phyloP scores from a whole-genome alignment of 176 grass and related monocot species.

The Carex cristatella region DNA sequence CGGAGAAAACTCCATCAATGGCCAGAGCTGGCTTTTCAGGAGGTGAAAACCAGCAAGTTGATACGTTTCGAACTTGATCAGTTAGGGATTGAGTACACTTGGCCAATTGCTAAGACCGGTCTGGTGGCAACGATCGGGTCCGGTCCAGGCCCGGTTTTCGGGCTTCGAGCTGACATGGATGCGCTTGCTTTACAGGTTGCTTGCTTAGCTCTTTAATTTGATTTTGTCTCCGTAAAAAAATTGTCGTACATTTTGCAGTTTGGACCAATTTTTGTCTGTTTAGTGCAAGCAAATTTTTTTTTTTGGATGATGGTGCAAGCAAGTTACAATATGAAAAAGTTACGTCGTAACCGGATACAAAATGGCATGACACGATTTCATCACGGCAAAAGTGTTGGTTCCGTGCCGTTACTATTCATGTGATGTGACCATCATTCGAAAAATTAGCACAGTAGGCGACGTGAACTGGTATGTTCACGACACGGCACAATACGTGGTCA shows the following conservation, averaged over 20 bases:
- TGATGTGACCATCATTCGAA: too few species aligned
- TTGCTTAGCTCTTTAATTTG: background rate
- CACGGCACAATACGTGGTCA: too few species aligned
- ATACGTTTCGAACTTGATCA: conserved; percentile 58
- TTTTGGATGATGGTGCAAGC: too few species aligned
- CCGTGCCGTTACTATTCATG: too few species aligned
- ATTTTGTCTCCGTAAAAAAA: background rate
- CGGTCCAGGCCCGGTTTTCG: conserved; percentile 28
- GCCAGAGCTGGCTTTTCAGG: background rate
- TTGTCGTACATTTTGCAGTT: background rate
- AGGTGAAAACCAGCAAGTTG: conserved; percentile 50
- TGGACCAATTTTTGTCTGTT: background rate
- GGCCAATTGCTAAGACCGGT: conserved; percentile 56
- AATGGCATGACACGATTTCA: too few species aligned
- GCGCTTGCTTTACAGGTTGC: conserved; percentile 66
- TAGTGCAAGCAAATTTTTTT: background rate
- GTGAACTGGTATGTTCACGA: too few species aligned
- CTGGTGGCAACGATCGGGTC: conserved; percentile 44
- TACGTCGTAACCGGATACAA: too few species aligned
- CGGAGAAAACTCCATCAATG: conserved; percentile 47
- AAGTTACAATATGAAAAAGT: too few species aligned
- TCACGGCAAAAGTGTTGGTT: too few species aligned
- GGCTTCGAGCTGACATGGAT: conserved; percentile 79
- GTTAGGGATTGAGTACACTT: conserved; percentile 39
- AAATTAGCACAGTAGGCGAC: too few species aligned